A percentile compares a stretch with the other conserved stretches of the same genome.
Conservation (phyloP, 768 basidiomycete species). For the Guyanaporus albipodus region DNA sequence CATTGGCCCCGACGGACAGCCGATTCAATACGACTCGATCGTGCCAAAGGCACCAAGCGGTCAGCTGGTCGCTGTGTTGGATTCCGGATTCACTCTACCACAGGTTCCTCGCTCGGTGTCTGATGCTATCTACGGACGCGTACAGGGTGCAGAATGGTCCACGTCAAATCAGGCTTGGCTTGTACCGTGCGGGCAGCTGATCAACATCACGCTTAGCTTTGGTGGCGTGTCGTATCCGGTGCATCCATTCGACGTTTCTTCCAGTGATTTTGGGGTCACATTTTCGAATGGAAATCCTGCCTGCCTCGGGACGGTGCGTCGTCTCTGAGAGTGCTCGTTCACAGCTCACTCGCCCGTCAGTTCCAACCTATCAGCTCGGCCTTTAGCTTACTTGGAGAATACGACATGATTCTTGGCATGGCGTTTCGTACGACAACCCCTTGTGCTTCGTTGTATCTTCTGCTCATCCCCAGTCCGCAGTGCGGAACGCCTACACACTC, state of each 20-base stretch:
- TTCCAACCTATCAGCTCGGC: conserved; percentile 84
- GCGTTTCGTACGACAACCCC: conserved; percentile 53
- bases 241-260: conserved; percentile 69
- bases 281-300: conserved; percentile 46
- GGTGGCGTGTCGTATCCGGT: conserved; percentile 66
- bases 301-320: conserved; percentile 66
- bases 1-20: conserved; percentile 70
- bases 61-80: conserved; percentile 67
- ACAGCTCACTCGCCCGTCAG: conserved; percentile 31
- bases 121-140: conserved; percentile 78
- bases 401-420: conserved; percentile 84
- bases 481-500: conserved; percentile 72
- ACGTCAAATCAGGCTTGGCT: conserved; percentile 56
- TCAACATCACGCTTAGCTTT: conserved; percentile 70
- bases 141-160: conserved; percentile 68
- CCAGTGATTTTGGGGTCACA: conserved; percentile 48
- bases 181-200: conserved; percentile 67
- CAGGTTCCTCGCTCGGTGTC: conserved; percentile 73
- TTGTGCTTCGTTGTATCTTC: neutral
- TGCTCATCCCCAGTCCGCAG: conserved; percentile 35
- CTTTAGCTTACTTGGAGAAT: conserved; percentile 71
- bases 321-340: neutral
- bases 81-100: conserved; percentile 68
- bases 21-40: conserved; percentile 58
- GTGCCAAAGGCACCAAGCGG: conserved; percentile 63